Base-by-base conservation (phyloP, 2,329 filamentous ascomycete species). In the Onygenales sp. region DNA sequence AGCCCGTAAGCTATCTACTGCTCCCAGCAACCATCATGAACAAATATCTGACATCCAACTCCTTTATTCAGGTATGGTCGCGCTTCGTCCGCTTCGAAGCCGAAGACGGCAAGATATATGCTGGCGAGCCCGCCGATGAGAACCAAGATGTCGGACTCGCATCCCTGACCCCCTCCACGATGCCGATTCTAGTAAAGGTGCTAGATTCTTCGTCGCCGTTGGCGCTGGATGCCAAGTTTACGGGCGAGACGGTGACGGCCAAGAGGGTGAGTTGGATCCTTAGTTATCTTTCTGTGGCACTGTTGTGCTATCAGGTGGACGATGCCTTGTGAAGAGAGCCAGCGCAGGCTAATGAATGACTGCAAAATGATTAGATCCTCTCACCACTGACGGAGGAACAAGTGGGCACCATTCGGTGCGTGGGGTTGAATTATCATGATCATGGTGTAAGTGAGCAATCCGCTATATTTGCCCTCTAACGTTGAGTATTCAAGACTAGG, bases 401-500 rank as follows among this genome's bases (percentile, higher is more conserved):
- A 58, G 74, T 79, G 49, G 79, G 79, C 27, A 77, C 78, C 0
- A 80, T 84, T 50, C 72, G 79, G 45, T 82, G 80, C 59, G 78
- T 83, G 56, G 80, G 80, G 0, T 59, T 83, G 56, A 83, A 83
- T 56, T 73, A 74, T 51, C 59, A 70, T 44, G 61, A 62, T 11
- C 61, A 65, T 63, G 42, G 27, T 1, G 74, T 75, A 61, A 57
- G 67, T 61, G 10, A 27, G 11, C 13, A 21, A 4, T 7, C 9
- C 17, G 31, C 9, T 17, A 8, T 11, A 33, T 37, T 17, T 11
- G 4, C 1, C 17, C 31, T 45, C 17, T 2, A 37, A 7, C 34
- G 2, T 52, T 39, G 11, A 40, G 33, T 21, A 14, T 33, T 39
- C 36, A 39, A 39, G 13, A n/a, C 36, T 17, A 17, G 17, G 17